Evolutionary conservation across 1,284 basidiomycete species (phyloP), one percentile per base, ranked within the genome.

Genomic region (Golubevia pallescens): DNA sequence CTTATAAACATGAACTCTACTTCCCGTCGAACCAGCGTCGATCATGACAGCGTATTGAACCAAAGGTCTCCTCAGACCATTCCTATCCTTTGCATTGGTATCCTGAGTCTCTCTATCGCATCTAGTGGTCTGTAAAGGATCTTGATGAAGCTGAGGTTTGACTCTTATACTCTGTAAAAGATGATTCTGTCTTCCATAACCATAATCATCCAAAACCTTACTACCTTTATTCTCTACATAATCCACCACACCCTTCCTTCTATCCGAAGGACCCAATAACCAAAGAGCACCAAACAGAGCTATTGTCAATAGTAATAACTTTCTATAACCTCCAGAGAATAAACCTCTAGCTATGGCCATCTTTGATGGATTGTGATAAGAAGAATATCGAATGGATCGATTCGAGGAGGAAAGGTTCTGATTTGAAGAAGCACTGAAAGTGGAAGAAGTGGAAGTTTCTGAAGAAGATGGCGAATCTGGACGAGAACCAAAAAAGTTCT

Each of bases 1-100:
- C n/a, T 96, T 97, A 91, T 98, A 98, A 24, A 98, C 90, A 88
- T 99, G 96, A 79, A 99, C 95, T 16, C 96, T 91, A 1, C 95
- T 97, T 20, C 96, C 96, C 0, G 95, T 97, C 51, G 95, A 97
- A 16, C 96, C 97, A 0, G 97, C 96, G 85, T 99, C 96, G 86
- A 99, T 93, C 91, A 98, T 97, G 78, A 99, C 90, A 0, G 94
- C 95, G 86, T 93, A 99, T 86, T 97, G 94, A 16, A 85, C 79
- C 21, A 80, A 56, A 3, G 78, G 81, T n/a, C 79, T 66, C 2
- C 65, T 69, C 24, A 63, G 66, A 60, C 79, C 75, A 10, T 73
- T 68, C 53, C 38, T 38, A 13, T 63, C 69, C 2, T 65, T 57
- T 32, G 66, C 69, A 5, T 42, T 16, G 3, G 34, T 6, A 32